Conservation (phyloP, 306 rosid genomes). For the Ziziphus jujuba region DNA sequence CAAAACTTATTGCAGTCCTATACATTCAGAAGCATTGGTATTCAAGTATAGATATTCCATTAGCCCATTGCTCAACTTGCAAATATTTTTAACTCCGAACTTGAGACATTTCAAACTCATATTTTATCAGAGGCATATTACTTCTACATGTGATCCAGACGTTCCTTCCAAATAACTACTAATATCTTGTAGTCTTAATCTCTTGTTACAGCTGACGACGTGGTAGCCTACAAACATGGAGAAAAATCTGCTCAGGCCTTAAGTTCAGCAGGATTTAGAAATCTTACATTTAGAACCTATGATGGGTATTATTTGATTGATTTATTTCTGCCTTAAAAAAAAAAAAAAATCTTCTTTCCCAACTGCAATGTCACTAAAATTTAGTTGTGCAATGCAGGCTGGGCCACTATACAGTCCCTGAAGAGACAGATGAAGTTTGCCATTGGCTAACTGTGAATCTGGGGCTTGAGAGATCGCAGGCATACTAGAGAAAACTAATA, state of each 20-base stretch:
- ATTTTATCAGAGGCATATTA: no score
- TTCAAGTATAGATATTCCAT: not conserved
- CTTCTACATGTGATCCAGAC: no score
- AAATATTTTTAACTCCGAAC: no score
- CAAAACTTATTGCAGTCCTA: not conserved
- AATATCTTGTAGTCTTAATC: not conserved
- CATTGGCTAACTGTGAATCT: constrained; percentile 71
- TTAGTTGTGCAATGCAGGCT: constrained; percentile 51
- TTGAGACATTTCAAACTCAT: no score
- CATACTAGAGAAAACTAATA: constrained; percentile 32
- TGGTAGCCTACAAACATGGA: constrained; percentile 71
- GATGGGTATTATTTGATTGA: constrained; percentile 48
- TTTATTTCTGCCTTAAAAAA: constrained; percentile 7
- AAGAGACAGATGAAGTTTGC: constrained; percentile 85
- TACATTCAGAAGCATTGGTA: not conserved
- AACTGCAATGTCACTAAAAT: constrained; percentile 1
- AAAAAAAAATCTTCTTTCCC: constrained; percentile 4
- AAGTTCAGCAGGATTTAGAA: constrained; percentile 73
- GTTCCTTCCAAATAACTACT: no score
- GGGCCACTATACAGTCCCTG: constrained; percentile 91
- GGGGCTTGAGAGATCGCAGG: constrained; percentile 69
- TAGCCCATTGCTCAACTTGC: no score
- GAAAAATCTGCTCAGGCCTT: constrained; percentile 77
- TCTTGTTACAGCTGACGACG: constrained; percentile 73
- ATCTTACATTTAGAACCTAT: constrained; percentile 73